These are phyloP conservation scores for Fusarium compactum DNA, from an alignment of 2,329 filamentous ascomycete species.

Conservation along the genomic window DNA sequence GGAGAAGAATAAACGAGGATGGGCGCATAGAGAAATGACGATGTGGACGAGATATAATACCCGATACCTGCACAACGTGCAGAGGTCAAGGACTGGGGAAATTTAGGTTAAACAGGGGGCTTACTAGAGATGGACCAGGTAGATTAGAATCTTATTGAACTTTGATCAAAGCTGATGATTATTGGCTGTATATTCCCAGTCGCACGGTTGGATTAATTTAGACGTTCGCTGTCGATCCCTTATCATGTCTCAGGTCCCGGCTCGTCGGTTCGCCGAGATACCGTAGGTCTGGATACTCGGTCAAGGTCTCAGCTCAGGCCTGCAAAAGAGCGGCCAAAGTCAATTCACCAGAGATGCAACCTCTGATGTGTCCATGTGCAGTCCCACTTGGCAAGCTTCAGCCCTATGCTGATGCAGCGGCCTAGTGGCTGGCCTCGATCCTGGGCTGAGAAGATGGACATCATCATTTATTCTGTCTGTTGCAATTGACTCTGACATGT, in stretches of 20 bases:
- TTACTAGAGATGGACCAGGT: constrained; percentile 21
- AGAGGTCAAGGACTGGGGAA: constrained; percentile 12
- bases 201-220: constrained; percentile 24
- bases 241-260: constrained; percentile 32
- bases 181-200: constrained; percentile 27
- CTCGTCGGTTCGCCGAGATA: constrained; percentile 19
- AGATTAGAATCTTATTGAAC: constrained; percentile 23
- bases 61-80: constrained; percentile 41
- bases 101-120: constrained; percentile 11
- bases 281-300: not conserved
- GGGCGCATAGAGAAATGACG: not conserved
- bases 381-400: constrained; percentile 41
- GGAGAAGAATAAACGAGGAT: constrained; percentile 31
- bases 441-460: constrained; percentile 20
- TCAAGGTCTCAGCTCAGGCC: not conserved
- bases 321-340: constrained; percentile 1
- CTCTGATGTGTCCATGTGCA: constrained; percentile 18
- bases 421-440: not conserved
- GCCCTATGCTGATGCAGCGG: constrained; percentile 26
- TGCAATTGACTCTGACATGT: not conserved
- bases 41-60: constrained; percentile 41
- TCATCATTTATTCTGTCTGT: not conserved
- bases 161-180: constrained; percentile 5
- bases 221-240: constrained; percentile 32
- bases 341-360: constrained; percentile 6